A percentile compares a stretch with the other conserved stretches of the same genome.
These are phyloP conservation scores for Vinca minor DNA, from an alignment of 257 asterid species.

Conservation along the genomic window DNA sequence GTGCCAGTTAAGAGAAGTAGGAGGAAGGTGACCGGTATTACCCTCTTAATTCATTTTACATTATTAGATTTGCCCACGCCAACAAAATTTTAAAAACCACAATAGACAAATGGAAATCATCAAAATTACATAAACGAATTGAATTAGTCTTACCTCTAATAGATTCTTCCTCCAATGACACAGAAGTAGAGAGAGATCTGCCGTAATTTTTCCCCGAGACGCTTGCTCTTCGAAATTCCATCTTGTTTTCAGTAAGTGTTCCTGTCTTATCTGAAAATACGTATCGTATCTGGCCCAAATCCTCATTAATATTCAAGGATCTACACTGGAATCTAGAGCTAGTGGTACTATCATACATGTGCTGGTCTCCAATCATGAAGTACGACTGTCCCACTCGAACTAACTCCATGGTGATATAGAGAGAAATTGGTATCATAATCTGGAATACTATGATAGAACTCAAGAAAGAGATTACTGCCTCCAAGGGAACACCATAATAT, in stretches of 20 bases:
- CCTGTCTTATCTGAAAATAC: constrained; percentile 94
- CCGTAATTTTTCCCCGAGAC: constrained; percentile 74
- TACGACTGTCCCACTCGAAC: constrained; percentile 97
- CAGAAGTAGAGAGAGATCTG: constrained; percentile 29
- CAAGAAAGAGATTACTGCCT: constrained; percentile 82
- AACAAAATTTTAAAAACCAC: background rate
- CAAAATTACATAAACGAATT: background rate
- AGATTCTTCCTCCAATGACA: constrained; percentile 28
- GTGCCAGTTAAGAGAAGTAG: background rate
- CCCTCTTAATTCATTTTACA: background rate
- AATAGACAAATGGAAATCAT: background rate
- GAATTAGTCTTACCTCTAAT: constrained; percentile 67
- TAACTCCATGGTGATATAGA: constrained; percentile 97
- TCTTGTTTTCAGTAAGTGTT: constrained; percentile 94
- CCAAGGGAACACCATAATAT: constrained; percentile 91
- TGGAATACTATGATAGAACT: constrained; percentile 95
- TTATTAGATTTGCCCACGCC: background rate
- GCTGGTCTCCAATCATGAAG: constrained; percentile 91
- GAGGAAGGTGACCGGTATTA: background rate
- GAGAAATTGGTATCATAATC: constrained; percentile 97
- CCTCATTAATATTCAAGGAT: constrained; percentile 96
- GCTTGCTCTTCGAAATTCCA: constrained; percentile 90
- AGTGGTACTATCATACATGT: constrained; percentile 65
- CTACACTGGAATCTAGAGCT: constrained; percentile 94
- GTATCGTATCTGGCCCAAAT: constrained; percentile 91